These are phyloP conservation scores for Citrus maxima DNA, from an alignment of 345 rosid genomes.

Conservation along the genomic window DNA sequence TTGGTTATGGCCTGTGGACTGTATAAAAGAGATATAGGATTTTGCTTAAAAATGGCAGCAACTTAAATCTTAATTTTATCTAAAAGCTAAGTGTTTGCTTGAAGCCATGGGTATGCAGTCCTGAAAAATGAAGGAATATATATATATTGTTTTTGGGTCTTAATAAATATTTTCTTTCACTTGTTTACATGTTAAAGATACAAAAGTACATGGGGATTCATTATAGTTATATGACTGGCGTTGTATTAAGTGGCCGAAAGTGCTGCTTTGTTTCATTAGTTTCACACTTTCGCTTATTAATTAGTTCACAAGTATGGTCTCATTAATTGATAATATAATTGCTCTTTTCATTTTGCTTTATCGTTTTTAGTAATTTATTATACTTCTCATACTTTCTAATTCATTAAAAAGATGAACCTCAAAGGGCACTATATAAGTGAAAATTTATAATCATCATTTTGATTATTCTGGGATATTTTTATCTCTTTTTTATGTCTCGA, in stretches of 20 bases:
- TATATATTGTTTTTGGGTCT: no score
- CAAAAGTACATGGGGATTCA: not conserved
- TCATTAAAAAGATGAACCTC: not conserved
- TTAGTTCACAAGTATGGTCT: not conserved
- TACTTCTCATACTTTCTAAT: no score
- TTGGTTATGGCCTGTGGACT: not conserved
- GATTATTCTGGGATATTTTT: not conserved
- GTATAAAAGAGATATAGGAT: accelerated
- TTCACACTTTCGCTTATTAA: not conserved
- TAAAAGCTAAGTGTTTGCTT: no score
- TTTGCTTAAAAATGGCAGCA: no score
- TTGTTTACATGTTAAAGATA: no score
- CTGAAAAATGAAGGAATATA: no score
- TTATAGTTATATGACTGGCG: not conserved
- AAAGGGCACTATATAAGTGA: not conserved
- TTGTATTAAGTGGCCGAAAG: not conserved
- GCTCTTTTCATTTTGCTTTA: no score
- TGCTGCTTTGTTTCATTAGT: not conserved
- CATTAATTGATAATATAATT: not conserved
- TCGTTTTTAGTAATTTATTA: not conserved
- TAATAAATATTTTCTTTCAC: no score
- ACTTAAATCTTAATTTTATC: no score
- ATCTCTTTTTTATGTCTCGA: not conserved
- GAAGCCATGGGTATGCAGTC: no score
- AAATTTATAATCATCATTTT: not conserved